These are phyloP conservation scores for Lecanosticta acicola DNA, from an alignment of 2,329 filamentous ascomycete species.

Conservation along the genomic window DNA sequence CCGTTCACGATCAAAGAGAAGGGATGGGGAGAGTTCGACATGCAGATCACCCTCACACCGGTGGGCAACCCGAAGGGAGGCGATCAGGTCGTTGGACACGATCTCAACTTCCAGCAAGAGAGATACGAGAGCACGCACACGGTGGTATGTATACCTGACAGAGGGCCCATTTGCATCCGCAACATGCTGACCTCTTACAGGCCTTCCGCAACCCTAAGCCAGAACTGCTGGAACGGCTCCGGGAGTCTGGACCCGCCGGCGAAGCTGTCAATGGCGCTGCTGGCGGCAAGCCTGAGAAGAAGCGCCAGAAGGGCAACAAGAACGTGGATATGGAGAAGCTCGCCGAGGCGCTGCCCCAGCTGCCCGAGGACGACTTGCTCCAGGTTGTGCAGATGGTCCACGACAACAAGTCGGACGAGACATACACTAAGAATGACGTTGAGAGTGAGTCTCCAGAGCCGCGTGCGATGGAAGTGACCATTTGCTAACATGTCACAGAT, in stretches of 20 bases:
- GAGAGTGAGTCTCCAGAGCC: conserved; percentile 56
- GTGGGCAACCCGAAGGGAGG: conserved; percentile 68
- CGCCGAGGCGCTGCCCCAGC: conserved; percentile 80
- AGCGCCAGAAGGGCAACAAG: conserved; percentile 51
- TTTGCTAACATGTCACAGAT: conserved; percentile 47
- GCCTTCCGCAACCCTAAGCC: conserved; percentile 90
- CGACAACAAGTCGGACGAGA: conserved; percentile 89
- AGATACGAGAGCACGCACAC: conserved; percentile 78
- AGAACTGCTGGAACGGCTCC: conserved; percentile 69
- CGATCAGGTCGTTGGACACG: conserved; percentile 74
- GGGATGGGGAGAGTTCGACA: conserved; percentile 98
- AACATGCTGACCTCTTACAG: conserved; percentile 32
- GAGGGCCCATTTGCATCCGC: no score
- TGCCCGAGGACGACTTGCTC: conserved; percentile 86
- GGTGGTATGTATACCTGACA: conserved; percentile 56
- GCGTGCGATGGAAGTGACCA: conserved; percentile 9
- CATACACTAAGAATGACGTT: conserved; percentile 94
- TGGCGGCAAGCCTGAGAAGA: conserved; percentile 65
- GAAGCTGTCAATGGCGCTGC: conserved; percentile 50
- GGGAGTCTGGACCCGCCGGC: conserved; percentile 72
- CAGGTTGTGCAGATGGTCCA: conserved; percentile 97
- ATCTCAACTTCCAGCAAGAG: conserved; percentile 81
- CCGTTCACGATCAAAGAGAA: conserved; percentile 90
- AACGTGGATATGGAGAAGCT: conserved; percentile 91
- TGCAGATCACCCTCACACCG: conserved; percentile 76